phyloP scores from a whole-genome alignment of 352 stramenopile species.

The Phytophthora pistaciae region DNA sequence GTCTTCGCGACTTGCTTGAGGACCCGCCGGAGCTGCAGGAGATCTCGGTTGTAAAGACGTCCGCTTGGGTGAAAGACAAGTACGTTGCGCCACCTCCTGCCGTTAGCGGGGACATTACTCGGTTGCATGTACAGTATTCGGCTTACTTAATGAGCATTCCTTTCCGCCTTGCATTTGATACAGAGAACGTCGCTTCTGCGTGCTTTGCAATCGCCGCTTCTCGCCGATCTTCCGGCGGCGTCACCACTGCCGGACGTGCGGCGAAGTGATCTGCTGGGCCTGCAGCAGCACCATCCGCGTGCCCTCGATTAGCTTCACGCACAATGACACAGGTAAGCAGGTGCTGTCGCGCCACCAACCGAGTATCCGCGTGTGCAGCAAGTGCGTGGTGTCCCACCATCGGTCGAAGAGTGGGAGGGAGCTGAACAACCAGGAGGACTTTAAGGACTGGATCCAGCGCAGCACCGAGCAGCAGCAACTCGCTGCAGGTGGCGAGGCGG shows the following conservation, averaged over 20 bases:
- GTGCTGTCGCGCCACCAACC: slow-evolving; percentile 82
- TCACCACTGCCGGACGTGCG: slow-evolving; percentile 90
- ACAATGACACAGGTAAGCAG: slow-evolving; percentile 84
- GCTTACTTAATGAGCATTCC: slow-evolving; percentile 24
- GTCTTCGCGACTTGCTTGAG: slow-evolving; percentile 80
- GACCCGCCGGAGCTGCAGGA: slow-evolving; percentile 82
- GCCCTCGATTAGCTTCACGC: slow-evolving; percentile 85
- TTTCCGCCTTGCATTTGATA: slow-evolving; percentile 21
- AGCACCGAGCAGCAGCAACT: slow-evolving; percentile 61
- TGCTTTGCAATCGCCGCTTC: slow-evolving; percentile 85
- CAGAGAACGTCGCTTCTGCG: slow-evolving; percentile 82
- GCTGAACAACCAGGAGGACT: slow-evolving; percentile 82
- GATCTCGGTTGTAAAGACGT: slow-evolving; percentile 85
- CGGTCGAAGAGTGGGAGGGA: slow-evolving; percentile 77
- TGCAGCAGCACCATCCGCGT: slow-evolving; percentile 89
- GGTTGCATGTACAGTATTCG: background rate
- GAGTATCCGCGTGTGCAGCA: slow-evolving; percentile 87
- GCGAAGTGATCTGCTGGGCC: slow-evolving; percentile 90
- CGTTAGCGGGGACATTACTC: background rate
- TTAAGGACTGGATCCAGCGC: slow-evolving; percentile 83
- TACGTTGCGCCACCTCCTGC: slow-evolving; percentile 35
- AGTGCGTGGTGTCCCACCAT: slow-evolving; percentile 84
- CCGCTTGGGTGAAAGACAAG: slow-evolving; percentile 88
- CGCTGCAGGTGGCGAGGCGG: slow-evolving; percentile 33
- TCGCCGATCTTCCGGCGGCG: slow-evolving; percentile 85